Base-by-base conservation (phyloP, 768 basidiomycete genomes). In the Tephrocybe rancida region DNA sequence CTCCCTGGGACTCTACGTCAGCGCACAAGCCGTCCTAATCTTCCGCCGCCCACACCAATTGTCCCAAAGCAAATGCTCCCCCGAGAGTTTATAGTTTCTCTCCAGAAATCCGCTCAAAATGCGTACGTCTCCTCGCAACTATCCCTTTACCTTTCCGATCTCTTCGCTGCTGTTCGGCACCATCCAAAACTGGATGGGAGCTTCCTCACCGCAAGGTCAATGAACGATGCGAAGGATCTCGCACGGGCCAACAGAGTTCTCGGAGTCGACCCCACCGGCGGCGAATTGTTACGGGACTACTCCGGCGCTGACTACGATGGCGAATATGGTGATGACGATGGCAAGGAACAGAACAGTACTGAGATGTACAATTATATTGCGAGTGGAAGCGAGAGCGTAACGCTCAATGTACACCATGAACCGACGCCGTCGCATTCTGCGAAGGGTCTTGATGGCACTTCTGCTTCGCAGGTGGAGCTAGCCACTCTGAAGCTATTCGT, bases 121-220 rank as follows among this genome's bases (percentile, higher is more conserved):
- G 75, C 80, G 2, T 69, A 73, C 52, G 70, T 89, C 26, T 73
- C 85, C 9, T 73, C 81, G 0, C 66, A 68, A 2, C 75, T 92
- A 7, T 69, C 70, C 6, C 69, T 85, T n/a, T 92, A 92, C 61
- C 73, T 89, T 6, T 77, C 84, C 9, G 88, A 92, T 64, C 72
- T 92, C 10, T 87, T 92, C 55, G 78, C 85, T 24, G 90, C 90
- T 3, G 79, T 85, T 21, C 82, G 90, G 6, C 87, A 92, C 61
- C 83, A 86, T 62, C 80, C 83, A 0, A 75, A 80, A 44, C 70
- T 93, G 16, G 90, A 92, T 54, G 86, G 79, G 14, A 84, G 80
- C 57, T 70, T 90, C 50, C 75, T 93, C 21, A 88, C 84, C 1
- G 77, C 75, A 18, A 78, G 77, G 30, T 79, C 86, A 0, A 77